Percentiles rank a stretch among this genome's conserved stretches.
These are phyloP conservation scores for Globisporangium paddicum DNA, from an alignment of 352 stramenopile genomes.

Conservation along the genomic window DNA sequence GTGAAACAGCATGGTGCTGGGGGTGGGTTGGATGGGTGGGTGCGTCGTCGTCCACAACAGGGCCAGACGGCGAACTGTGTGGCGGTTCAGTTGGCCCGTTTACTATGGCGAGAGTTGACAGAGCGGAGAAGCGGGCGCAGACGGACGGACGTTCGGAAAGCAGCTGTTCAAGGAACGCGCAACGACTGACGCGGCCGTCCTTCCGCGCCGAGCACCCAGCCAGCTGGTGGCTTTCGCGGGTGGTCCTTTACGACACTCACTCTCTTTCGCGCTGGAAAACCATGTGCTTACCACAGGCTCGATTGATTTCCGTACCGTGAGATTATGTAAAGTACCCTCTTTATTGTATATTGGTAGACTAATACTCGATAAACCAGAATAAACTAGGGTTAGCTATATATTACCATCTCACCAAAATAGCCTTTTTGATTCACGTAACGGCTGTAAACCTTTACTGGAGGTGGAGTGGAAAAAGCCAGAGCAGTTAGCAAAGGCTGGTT, in stretches of 20 bases:
- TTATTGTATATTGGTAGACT: not conserved
- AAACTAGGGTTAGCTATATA: too few species aligned
- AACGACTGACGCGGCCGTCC: not conserved
- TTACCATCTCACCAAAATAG: not conserved
- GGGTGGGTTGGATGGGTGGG: too few species aligned
- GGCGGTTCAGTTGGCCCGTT: not conserved
- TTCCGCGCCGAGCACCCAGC: slow-evolving; percentile 5
- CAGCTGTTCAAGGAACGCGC: slow-evolving; percentile 11
- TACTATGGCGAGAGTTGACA: not conserved
- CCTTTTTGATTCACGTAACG: not conserved
- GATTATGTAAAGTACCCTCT: not conserved
- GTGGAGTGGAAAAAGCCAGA: slow-evolving; percentile 5
- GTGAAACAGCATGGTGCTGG: not conserved
- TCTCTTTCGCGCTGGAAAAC: slow-evolving; percentile 13
- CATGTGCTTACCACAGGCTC: slow-evolving; percentile 9
- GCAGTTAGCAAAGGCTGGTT: slow-evolving; percentile 13
- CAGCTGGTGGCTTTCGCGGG: slow-evolving; percentile 6
- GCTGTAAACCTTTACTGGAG: not conserved
- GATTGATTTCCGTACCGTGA: not conserved
- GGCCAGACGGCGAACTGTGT: not conserved
- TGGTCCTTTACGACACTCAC: slow-evolving; percentile 1
- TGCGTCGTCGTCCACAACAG: not conserved
- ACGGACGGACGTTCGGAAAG: slow-evolving; percentile 4
- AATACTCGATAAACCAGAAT: too few species aligned
- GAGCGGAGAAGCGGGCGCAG: not conserved